Conservation (phyloP, 805 yeast genomes). For the Priceomyces carsonii region DNA sequence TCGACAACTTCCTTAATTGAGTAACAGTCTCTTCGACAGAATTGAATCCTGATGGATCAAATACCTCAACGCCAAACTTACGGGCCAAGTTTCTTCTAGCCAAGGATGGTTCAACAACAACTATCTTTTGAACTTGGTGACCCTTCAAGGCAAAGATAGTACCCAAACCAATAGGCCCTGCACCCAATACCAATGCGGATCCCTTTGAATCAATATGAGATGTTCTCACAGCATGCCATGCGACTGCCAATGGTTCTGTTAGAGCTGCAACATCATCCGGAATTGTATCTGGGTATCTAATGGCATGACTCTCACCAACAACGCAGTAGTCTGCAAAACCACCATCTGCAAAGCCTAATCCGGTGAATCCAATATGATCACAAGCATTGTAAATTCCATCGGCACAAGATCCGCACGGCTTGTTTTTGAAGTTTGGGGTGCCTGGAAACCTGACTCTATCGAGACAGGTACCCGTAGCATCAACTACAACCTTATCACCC, state of each 20-base stretch:
- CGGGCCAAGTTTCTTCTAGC: slow-evolving; percentile 57
- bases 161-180: slow-evolving; percentile 65
- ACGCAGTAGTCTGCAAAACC: slow-evolving; percentile 52
- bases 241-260: slow-evolving; percentile 58
- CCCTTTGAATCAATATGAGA: slow-evolving; percentile 43
- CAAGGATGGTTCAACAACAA: slow-evolving; percentile 58
- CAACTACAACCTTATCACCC: slow-evolving; percentile 71
- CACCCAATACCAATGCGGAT: slow-evolving; percentile 55
- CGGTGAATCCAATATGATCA: slow-evolving; percentile 47
- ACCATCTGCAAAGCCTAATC: slow-evolving; percentile 59
- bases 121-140: slow-evolving; percentile 35
- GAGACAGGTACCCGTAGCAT: slow-evolving; percentile 59
- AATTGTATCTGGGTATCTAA: slow-evolving; percentile 38
- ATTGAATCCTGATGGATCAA: slow-evolving; percentile 9
- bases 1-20: slow-evolving; percentile 32
- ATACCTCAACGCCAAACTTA: slow-evolving; percentile 42
- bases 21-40: slow-evolving; percentile 18
- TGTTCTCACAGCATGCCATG: slow-evolving; percentile 59
- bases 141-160: slow-evolving; percentile 54
- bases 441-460: slow-evolving; percentile 45
- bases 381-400: slow-evolving; percentile 56
- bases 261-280: slow-evolving; percentile 51
- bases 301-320: slow-evolving; percentile 40
- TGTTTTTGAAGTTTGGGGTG: slow-evolving; percentile 22
- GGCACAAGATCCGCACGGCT: slow-evolving; percentile 48